Evolutionary conservation across 164 flowering plant genomes (phyloP), one percentile per base, ranked within the genome.

Genomic region (Tetrastigma voinierianum): DNA sequence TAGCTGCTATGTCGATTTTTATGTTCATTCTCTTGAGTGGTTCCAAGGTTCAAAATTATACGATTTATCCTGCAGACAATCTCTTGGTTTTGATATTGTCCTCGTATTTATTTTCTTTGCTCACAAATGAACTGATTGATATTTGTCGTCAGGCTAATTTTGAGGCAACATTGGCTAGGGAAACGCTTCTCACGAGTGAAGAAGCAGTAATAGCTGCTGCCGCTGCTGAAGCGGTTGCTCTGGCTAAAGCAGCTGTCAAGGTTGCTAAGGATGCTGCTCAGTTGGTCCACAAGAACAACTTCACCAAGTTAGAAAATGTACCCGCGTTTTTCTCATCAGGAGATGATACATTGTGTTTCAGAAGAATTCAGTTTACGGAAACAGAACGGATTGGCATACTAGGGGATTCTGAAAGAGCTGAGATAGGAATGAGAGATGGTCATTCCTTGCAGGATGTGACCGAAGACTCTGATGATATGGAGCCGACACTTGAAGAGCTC

Each of bases 231-330:
- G 97, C 97, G 10, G 78, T 95, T 72, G 86, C 97, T 69, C 78
- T 95, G 52, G 97, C 99, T 32, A 90, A 87, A 73, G 94, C 91
- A n/a, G 97, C 99, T 18, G 81, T 81, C 20, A 80, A 87, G 72
- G 80, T 82, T 79, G 96, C 98, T 47, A 84, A 83, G 71, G 88
- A 82, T 68, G 94, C 90, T 4, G 91, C 85, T 2, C 48, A 76
- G 63, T 77, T 88, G 84, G 70, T 70, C 54, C 65, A 69, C 10
- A 65, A 18, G 66, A 48, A 18, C 17, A 62, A 62, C 58, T 67
- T 72, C 16, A 14, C 55, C 15, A 76, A 65, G 56, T 58, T 68
- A 49, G 82, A 74, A 51, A 57, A 16, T 61, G 71, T 65, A 40
- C 32, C 69, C 59, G 49, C 59, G 19, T 62, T 40, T 43, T 46